These are phyloP conservation scores for Penicillium sp. DNA, from an alignment of 2,329 filamentous ascomycete genomes.

Conservation along the genomic window DNA sequence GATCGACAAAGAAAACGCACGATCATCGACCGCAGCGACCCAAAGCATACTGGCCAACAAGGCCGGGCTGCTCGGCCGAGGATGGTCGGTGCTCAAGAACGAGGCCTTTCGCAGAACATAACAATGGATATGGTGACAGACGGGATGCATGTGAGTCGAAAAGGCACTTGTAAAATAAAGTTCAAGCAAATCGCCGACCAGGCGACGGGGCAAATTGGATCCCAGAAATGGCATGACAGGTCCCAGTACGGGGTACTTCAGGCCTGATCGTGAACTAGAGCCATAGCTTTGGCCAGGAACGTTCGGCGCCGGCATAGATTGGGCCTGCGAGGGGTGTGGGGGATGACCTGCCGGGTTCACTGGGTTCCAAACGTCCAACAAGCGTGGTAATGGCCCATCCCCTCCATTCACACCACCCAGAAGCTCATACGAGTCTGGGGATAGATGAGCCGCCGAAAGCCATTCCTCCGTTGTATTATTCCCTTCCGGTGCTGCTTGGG, in stretches of 20 bases:
- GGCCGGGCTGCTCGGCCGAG: slow-evolving; percentile 79
- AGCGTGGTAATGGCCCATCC: slow-evolving; percentile 29
- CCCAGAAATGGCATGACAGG: slow-evolving; percentile 79
- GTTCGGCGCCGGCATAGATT: slow-evolving; percentile 56
- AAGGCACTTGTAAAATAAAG: slow-evolving; percentile 90
- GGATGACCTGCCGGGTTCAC: slow-evolving; percentile 36
- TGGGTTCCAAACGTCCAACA: slow-evolving; percentile 35
- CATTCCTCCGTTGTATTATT: slow-evolving; percentile 36
- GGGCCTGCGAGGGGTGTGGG: slow-evolving; percentile 18
- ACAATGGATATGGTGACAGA: slow-evolving; percentile 85
- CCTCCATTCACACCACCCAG: slow-evolving; percentile 25
- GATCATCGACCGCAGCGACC: slow-evolving; percentile 91
- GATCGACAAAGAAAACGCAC: slow-evolving; percentile 81
- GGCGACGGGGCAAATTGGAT: slow-evolving; percentile 71
- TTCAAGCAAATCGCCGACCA: slow-evolving; percentile 87
- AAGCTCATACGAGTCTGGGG: slow-evolving; percentile 34
- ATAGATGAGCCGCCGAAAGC: slow-evolving; percentile 34
- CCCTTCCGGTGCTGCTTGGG: slow-evolving; percentile 17
- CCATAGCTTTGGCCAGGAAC: slow-evolving; percentile 56
- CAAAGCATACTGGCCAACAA: slow-evolving; percentile 93
- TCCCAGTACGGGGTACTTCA: slow-evolving; percentile 82
- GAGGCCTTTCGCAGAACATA: slow-evolving; percentile 87
- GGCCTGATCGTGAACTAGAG: slow-evolving; percentile 35
- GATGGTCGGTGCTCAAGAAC: slow-evolving; percentile 77
- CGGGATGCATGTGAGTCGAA: slow-evolving; percentile 82